Percentiles rank a stretch among this genome's conserved stretches.
Evolutionary conservation across 805 yeast genomes (phyloP).

Genomic region (Phaffomyces thermotolerans): DNA sequence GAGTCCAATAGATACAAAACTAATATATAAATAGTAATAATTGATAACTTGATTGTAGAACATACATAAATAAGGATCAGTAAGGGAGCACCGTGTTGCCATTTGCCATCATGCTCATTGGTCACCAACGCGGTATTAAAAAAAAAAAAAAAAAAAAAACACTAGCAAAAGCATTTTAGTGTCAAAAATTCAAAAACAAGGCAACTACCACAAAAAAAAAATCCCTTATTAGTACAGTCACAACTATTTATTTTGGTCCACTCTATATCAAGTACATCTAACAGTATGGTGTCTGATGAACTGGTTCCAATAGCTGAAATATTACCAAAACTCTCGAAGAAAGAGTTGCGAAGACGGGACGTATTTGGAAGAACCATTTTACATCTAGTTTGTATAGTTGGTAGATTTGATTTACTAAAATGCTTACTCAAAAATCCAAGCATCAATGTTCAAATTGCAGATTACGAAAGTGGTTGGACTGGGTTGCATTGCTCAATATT

Average conservation of each 20-base stretch:
- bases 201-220: no score
- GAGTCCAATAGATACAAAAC: slow-evolving; percentile 37
- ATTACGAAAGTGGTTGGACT: slow-evolving; percentile 77
- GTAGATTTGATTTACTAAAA: slow-evolving; percentile 39
- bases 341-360: slow-evolving; percentile 46
- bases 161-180: no score
- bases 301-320: slow-evolving; percentile 2
- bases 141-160: no score
- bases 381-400: slow-evolving; percentile 47
- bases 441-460: slow-evolving; percentile 40
- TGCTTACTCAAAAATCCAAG: slow-evolving; percentile 40
- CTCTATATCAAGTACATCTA: no score
- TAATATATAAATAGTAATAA: background rate
- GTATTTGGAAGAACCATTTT: slow-evolving; percentile 61
- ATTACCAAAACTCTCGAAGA: slow-evolving; percentile 26
- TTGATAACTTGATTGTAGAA: background rate
- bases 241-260: no score
- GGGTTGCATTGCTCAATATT: slow-evolving; percentile 66
- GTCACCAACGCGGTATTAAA: no score
- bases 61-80: no score
- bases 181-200: no score
- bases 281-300: background rate
- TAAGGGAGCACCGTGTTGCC: no score
- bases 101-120: no score
- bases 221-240: no score